phyloP scores from a whole-genome alignment of 1,139 yeast genomes.

The Suhomyces kunorum region DNA sequence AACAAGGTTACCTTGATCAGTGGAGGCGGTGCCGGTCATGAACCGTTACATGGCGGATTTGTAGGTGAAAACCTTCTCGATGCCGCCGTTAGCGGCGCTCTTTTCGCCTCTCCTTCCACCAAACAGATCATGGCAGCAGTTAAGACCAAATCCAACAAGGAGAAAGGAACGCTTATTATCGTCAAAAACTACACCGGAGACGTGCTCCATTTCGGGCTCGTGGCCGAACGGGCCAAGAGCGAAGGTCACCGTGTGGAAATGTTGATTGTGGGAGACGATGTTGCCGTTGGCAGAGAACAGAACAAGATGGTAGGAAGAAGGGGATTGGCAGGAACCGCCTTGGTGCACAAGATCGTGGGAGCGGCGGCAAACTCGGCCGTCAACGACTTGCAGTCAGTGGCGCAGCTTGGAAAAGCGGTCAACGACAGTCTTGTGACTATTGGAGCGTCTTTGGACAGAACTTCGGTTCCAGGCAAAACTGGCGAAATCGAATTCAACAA shows the following conservation, averaged over 20 bases:
- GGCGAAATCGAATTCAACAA: conserved; percentile 43
- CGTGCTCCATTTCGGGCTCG: conserved; percentile 86
- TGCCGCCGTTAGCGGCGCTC: conserved; percentile 86
- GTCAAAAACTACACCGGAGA: conserved; percentile 96
- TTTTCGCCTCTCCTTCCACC: conserved; percentile 91
- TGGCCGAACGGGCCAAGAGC: conserved; percentile 82
- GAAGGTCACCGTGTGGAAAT: conserved; percentile 72
- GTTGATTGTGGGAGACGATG: conserved; percentile 83
- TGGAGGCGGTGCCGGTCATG: conserved; percentile 97
- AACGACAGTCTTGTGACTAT: conserved; percentile 74
- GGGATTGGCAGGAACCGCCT: conserved; percentile 87
- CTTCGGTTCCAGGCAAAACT: conserved; percentile 81
- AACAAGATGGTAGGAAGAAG: conserved; percentile 92
- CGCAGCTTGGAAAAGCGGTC: conserved; percentile 59
- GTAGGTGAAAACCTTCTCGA: conserved; percentile 81
- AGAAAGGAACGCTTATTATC: conserved; percentile 68
- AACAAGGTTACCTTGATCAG: conserved; percentile 70
- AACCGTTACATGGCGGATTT: conserved; percentile 89
- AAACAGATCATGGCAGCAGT: conserved; percentile 78
- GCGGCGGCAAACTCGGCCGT: conserved; percentile 53
- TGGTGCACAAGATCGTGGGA: conserved; percentile 85
- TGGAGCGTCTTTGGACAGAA: conserved; percentile 87
- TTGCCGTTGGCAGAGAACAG: conserved; percentile 83
- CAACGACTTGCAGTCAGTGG: conserved; percentile 48
- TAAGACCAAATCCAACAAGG: conserved; percentile 56